These are phyloP conservation scores for Leishmania tropica DNA, from an alignment of 208 protist genomes.

Conservation along the genomic window DNA sequence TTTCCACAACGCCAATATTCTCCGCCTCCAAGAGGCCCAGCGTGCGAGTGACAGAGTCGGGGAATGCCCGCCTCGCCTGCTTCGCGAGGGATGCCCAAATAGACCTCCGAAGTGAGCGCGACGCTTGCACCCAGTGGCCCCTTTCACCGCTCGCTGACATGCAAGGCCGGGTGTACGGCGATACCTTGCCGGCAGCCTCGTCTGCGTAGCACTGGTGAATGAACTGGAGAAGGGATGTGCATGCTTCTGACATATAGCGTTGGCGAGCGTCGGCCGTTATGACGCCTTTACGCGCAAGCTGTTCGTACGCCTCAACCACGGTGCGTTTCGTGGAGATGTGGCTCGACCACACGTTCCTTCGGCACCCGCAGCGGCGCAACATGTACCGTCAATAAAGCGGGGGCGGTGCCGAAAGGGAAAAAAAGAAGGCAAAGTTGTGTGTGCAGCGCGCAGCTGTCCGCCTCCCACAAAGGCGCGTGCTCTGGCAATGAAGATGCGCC, in stretches of 20 bases:
- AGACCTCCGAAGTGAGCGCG: neutral
- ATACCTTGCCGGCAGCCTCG: slow-evolving; percentile 16
- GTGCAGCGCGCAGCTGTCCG: neutral
- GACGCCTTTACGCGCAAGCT: slow-evolving; percentile 66
- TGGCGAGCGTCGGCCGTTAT: slow-evolving; percentile 56
- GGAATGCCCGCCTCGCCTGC: slow-evolving; percentile 12
- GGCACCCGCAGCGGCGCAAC: slow-evolving; percentile 9
- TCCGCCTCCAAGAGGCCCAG: slow-evolving; percentile 49
- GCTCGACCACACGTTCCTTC: slow-evolving; percentile 47
- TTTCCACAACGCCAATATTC: slow-evolving; percentile 56
- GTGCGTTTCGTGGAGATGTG: slow-evolving; percentile 56
- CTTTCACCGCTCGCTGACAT: neutral
- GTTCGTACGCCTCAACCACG: slow-evolving; percentile 69
- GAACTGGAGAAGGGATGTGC: slow-evolving; percentile 52
- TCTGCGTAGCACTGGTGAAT: slow-evolving; percentile 38
- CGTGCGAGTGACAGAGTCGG: slow-evolving; percentile 24
- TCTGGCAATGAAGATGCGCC: neutral
- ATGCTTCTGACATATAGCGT: slow-evolving; percentile 65
- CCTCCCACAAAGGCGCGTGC: neutral
- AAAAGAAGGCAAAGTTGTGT: neutral
- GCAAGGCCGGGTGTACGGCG: slow-evolving; percentile 6
- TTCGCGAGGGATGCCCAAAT: neutral
- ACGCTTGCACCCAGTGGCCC: neutral
- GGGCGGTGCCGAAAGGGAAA: neutral
- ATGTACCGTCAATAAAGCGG: neutral